Conservation (phyloP, 257 asterid species). For the Penstemon newberryi region DNA sequence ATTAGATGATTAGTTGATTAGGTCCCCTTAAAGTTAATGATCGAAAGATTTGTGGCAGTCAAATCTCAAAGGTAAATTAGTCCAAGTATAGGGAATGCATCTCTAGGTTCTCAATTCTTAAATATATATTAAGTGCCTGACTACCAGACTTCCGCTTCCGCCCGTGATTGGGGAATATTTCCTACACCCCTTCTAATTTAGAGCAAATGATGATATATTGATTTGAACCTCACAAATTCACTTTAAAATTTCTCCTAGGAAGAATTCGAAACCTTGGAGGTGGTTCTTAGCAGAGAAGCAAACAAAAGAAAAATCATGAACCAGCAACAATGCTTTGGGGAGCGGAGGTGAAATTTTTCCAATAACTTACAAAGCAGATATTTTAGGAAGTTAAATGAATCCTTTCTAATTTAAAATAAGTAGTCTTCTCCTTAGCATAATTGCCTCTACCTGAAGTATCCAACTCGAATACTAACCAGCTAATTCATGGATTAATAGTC, state of each 20-base stretch:
- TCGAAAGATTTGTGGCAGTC: not conserved
- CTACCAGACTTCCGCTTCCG: not conserved
- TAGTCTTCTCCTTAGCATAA: not conserved
- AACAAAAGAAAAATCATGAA: slow-evolving; percentile 1
- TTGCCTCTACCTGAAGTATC: not conserved
- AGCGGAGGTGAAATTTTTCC: not conserved
- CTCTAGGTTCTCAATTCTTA: no score
- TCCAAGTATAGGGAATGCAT: no score
- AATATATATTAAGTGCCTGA: no score
- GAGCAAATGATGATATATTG: not conserved
- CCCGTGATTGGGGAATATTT: not conserved
- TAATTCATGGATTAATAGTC: not conserved
- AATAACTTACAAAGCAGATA: not conserved
- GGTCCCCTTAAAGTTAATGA: no score
- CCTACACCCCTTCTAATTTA: no score
- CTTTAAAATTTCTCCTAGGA: not conserved
- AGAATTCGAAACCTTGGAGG: slow-evolving; percentile 6
- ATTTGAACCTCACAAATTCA: not conserved
- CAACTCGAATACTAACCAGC: not conserved
- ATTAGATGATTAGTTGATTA: no score
- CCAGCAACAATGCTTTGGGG: not conserved
- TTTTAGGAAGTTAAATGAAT: not conserved
- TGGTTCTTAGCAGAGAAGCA: not conserved
- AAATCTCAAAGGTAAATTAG: not conserved
- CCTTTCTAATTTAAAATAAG: not conserved